phyloP scores from a whole-genome alignment of 202 grass and related monocot genomes.

The Alloteropsis angusta region DNA sequence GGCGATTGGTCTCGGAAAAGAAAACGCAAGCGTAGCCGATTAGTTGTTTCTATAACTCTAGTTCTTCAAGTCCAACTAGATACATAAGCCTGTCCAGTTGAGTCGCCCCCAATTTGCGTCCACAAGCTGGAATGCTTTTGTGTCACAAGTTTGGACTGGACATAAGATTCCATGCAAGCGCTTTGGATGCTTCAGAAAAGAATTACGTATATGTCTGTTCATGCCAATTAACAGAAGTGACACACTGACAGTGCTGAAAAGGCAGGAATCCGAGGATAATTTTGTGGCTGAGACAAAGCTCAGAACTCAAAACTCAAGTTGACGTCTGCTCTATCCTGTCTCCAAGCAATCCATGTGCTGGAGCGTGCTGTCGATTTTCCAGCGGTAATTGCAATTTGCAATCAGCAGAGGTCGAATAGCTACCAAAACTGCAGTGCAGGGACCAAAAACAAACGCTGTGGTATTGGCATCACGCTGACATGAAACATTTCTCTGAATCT shows the following conservation, averaged over 20 bases:
- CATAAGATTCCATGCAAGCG: conserved; percentile 24
- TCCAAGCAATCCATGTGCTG: background rate
- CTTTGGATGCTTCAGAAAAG: background rate
- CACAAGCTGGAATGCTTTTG: background rate
- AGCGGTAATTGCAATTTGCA: background rate
- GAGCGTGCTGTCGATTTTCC: background rate
- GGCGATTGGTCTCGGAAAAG: background rate
- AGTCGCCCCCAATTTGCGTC: background rate
- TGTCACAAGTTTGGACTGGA: background rate
- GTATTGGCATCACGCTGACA: background rate
- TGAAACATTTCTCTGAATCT: background rate
- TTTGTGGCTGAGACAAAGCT: background rate
- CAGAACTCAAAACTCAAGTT: conserved; percentile 1
- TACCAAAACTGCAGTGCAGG: background rate
- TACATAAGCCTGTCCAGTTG: background rate
- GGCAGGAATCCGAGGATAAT: background rate
- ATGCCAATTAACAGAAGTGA: background rate
- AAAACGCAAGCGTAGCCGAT: background rate
- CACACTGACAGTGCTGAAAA: background rate
- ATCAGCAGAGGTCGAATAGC: background rate
- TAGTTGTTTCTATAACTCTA: background rate
- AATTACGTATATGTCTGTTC: background rate
- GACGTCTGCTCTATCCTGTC: background rate
- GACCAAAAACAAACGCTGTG: background rate
- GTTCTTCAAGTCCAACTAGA: background rate